These are phyloP conservation scores for Talaromyces trachyspermus DNA, from an alignment of 495 filamentous ascomycete genomes.

Conservation along the genomic window DNA sequence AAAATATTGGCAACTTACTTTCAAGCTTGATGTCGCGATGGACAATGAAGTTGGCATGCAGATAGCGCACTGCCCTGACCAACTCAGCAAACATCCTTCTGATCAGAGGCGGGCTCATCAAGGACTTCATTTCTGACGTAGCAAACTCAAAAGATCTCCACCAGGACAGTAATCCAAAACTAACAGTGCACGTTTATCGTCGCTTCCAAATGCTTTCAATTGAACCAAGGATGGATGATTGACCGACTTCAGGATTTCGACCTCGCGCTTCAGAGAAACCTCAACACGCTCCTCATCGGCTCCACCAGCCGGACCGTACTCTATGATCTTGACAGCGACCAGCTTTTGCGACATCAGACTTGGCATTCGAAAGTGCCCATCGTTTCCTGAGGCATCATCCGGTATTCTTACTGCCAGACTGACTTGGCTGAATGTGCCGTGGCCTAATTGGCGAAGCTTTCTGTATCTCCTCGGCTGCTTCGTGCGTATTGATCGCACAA, in stretches of 20 bases:
- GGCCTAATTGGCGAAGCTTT: slow-evolving; percentile 71
- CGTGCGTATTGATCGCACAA: slow-evolving; percentile 38
- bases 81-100: slow-evolving; percentile 86
- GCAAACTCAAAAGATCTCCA: slow-evolving; percentile 94
- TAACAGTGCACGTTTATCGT: slow-evolving; percentile 70
- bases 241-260: slow-evolving; percentile 82
- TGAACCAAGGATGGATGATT: slow-evolving; percentile 85
- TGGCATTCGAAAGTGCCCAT: slow-evolving; percentile 27
- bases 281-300: slow-evolving; percentile 85
- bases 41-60: slow-evolving; percentile 80
- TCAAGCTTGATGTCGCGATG: slow-evolving; percentile 98
- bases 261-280: slow-evolving; percentile 84
- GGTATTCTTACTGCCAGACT: slow-evolving; percentile 67
- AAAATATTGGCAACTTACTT: slow-evolving; percentile 50
- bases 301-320: slow-evolving; percentile 86
- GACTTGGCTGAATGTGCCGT: slow-evolving; percentile 93
- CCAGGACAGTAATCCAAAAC: slow-evolving; percentile 89
- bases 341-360: slow-evolving; percentile 52
- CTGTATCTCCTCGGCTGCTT: slow-evolving; percentile 53
- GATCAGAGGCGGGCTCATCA: slow-evolving; percentile 58
- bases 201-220: slow-evolving; percentile 78
- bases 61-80: slow-evolving; percentile 74
- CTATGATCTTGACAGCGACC: slow-evolving; percentile 92
- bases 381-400: slow-evolving; percentile 11
- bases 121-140: slow-evolving; percentile 49